Evolutionary conservation across 352 stramenopile genomes (phyloP).

Genomic region (Globisporangium canariense): DNA sequence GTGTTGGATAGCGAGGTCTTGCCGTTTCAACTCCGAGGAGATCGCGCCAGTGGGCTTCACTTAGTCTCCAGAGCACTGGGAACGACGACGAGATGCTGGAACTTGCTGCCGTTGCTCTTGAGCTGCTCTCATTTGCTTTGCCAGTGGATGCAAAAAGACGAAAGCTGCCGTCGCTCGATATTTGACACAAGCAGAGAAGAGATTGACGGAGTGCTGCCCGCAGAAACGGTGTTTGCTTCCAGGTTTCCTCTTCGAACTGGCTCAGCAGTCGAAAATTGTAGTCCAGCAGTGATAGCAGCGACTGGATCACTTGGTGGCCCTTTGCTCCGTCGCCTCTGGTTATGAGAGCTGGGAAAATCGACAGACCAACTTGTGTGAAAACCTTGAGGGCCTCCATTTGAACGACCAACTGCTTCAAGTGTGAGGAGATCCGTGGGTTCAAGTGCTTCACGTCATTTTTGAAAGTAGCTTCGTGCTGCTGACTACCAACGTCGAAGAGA

Average conservation of each 20-base stretch:
- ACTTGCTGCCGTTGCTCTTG: not conserved
- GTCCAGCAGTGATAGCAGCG: not conserved
- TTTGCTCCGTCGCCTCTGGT: conserved; percentile 4
- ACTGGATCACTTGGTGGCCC: conserved; percentile 1
- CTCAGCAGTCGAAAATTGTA: conserved; percentile 8
- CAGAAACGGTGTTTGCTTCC: not conserved
- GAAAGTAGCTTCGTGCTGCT: not conserved
- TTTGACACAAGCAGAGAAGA: conserved; percentile 1
- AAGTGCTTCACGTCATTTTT: not conserved
- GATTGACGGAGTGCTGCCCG: not conserved
- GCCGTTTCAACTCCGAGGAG: not conserved
- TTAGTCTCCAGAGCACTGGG: conserved; percentile 5
- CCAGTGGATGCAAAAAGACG: no score
- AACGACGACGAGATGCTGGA: not conserved
- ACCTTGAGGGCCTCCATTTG: not conserved
- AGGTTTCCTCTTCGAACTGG: not conserved
- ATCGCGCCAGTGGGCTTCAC: conserved; percentile 5
- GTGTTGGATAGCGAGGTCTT: not conserved
- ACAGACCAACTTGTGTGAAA: not conserved
- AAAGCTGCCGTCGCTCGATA: not conserved
- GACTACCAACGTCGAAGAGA: not conserved
- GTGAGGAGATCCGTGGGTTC: not conserved
- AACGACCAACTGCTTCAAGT: conserved; percentile 3
- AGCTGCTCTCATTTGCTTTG: not conserved
- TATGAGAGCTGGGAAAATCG: not conserved